Conservation (phyloP, 257 asterid species). For the Primulina eburnea region DNA sequence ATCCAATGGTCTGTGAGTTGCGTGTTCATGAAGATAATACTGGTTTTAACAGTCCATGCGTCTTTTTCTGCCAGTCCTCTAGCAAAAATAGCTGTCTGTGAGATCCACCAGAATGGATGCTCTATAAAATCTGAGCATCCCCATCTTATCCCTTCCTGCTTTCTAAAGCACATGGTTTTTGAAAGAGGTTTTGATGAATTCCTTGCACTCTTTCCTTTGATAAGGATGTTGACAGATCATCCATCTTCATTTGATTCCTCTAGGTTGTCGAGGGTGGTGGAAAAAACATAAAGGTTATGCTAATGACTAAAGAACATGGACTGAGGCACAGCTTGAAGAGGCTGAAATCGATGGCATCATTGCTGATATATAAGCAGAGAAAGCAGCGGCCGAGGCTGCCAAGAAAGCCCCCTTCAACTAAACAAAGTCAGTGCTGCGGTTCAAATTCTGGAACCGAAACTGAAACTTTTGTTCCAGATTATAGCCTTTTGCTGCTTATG, state of each 20-base stretch:
- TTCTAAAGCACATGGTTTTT: neutral
- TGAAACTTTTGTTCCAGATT: slow-evolving; percentile 5
- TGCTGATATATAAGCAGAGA: slow-evolving; percentile 89
- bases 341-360: slow-evolving; percentile 85
- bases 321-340: slow-evolving; percentile 77
- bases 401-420: slow-evolving; percentile 64
- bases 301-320: slow-evolving; percentile 80
- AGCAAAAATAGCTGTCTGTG: neutral
- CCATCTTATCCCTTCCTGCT: neutral
- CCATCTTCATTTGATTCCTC: slow-evolving; percentile 1
- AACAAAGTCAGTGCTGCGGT: slow-evolving; percentile 38
- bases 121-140: neutral
- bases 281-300: slow-evolving; percentile 92
- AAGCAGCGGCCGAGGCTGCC: slow-evolving; percentile 98
- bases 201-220: neutral
- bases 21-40: too few relatives aligned
- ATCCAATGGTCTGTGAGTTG: too few relatives aligned
- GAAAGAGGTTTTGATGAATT: neutral
- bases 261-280: slow-evolving; percentile 98
- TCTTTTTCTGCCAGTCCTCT: neutral
- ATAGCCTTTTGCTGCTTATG: neutral
- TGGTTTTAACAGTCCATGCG: neutral
- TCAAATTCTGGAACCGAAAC: neutral
- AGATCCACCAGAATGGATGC: neutral
- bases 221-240: too few relatives aligned